Evolutionary conservation across 2,329 filamentous ascomycete species (phyloP).

Genomic region (Talaromyces rugulosus): DNA sequence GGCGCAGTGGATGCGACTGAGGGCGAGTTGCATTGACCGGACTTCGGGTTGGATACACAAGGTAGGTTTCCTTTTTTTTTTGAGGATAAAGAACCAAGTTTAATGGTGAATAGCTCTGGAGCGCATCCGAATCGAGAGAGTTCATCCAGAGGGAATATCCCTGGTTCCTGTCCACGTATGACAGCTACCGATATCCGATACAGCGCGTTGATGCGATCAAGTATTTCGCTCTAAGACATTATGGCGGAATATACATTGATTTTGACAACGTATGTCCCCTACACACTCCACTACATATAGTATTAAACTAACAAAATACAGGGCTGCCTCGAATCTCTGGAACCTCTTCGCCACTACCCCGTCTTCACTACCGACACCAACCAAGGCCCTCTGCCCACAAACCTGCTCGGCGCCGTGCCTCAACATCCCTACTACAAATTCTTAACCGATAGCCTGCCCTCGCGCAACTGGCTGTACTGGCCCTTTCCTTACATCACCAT

Average conservation of each 20-base stretch:
- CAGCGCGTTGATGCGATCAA: slow-evolving; percentile 22
- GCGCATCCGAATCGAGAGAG: slow-evolving; percentile 16
- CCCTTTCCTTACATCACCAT: slow-evolving; percentile 10
- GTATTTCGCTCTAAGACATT: slow-evolving; percentile 22
- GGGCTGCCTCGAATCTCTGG: slow-evolving; percentile 14
- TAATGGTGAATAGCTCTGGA: slow-evolving; percentile 18
- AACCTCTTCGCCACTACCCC: slow-evolving; percentile 13
- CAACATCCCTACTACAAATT: slow-evolving; percentile 13
- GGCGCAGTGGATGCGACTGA: slow-evolving; percentile 13
- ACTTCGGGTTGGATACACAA: slow-evolving; percentile 15
- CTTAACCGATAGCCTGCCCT: slow-evolving; percentile 8
- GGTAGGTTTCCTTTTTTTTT: slow-evolving; percentile 1
- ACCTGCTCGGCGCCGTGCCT: slow-evolving; percentile 11
- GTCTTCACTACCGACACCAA: slow-evolving; percentile 11
- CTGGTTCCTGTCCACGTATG: slow-evolving; percentile 22
- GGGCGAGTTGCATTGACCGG: slow-evolving; percentile 12
- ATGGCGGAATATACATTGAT: slow-evolving; percentile 24
- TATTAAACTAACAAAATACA: neutral
- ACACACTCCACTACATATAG: neutral
- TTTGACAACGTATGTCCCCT: slow-evolving; percentile 15
- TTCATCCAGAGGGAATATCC: slow-evolving; percentile 18
- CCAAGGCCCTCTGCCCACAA: slow-evolving; percentile 11
- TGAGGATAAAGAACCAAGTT: too few species aligned
- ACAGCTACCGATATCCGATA: slow-evolving; percentile 19
- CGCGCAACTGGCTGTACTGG: slow-evolving; percentile 6